Base-by-base conservation (phyloP, 2,329 filamentous ascomycete genomes). In the Xylariaceae sp. region DNA sequence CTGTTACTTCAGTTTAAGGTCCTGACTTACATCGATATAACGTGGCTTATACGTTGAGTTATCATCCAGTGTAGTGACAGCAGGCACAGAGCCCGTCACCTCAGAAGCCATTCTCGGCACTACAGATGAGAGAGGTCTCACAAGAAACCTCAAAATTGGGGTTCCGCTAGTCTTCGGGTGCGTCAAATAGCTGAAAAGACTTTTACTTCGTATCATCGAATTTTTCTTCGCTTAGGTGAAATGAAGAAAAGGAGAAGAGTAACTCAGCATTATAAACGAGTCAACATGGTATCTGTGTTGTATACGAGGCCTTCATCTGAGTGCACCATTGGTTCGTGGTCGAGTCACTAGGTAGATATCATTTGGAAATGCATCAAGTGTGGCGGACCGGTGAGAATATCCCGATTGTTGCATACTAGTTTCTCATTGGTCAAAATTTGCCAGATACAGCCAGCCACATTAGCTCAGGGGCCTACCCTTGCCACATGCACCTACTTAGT, bases 21-120 rank as follows among this genome's bases (percentile, higher is more conserved):
- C 14, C 23, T 23, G 11, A 71, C 80, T 68, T 77, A 87, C 85
- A 82, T 88, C 85, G 60, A 87, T 82, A 66, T 86, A 88, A 68
- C 83, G 78, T 9, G 83, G 83, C 47, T 72, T 75, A 63, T 79
- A 79, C 47, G 61, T 48, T 23, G 69, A 46, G 23, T 58, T 63
- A 26, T 40, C 39, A 33, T 60, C 52, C 11, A 48, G n/a, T 19
- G 33, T 12, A 16, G 49, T 28, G 44, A 52, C 39, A 40, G 59
- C 53, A 56, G 69, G 51, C 45, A 53, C 52, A 57, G 68, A 62
- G 37, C 46, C 47, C 47, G 56, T 51, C 23, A 53, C 52, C 46
- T 64, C 63, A 36, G 65, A 53, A 52, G 67, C 60, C 71, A 73
- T 73, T 23, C n/a, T 66, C 17, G 54, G 43, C 34, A 61, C 12